Conservation (phyloP, 106 monocot species). For the Dioscorea dumetorum region DNA sequence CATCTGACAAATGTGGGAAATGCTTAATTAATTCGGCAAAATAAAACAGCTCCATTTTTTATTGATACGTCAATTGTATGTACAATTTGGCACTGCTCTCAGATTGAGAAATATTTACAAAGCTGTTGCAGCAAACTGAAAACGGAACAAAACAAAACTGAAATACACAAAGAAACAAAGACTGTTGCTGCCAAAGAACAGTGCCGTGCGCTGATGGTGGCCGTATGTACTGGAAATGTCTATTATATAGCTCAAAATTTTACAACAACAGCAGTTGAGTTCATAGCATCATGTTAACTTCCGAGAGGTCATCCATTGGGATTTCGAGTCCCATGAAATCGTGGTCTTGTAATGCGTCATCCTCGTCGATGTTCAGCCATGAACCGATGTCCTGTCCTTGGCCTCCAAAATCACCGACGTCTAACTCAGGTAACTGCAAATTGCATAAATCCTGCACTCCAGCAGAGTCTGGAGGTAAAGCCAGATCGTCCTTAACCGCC, state of each 20-base stretch:
- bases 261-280: neutral
- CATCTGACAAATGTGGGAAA: too few relatives aligned
- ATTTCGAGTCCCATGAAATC: conserved; percentile 44
- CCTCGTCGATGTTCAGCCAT: conserved; percentile 46
- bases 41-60: too few relatives aligned
- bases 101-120: neutral
- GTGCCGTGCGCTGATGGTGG: too few relatives aligned
- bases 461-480: conserved; percentile 4
- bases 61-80: conserved; percentile 7
- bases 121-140: neutral
- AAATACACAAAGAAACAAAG: neutral
- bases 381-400: conserved; percentile 45
- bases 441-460: conserved; percentile 17
- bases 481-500: neutral
- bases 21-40: too few relatives aligned
- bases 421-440: conserved; percentile 28
- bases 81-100: conserved; percentile 8
- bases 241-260: conserved; percentile 3
- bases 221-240: neutral
- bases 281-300: conserved; percentile 28
- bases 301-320: conserved; percentile 54
- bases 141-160: too few relatives aligned
- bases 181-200: too few relatives aligned
- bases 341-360: conserved; percentile 28
- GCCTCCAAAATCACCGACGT: conserved; percentile 30